Evolutionary conservation across 805 yeast species (phyloP), one percentile per base, ranked within the genome.

Genomic region (Candida nonsorbophila): DNA sequence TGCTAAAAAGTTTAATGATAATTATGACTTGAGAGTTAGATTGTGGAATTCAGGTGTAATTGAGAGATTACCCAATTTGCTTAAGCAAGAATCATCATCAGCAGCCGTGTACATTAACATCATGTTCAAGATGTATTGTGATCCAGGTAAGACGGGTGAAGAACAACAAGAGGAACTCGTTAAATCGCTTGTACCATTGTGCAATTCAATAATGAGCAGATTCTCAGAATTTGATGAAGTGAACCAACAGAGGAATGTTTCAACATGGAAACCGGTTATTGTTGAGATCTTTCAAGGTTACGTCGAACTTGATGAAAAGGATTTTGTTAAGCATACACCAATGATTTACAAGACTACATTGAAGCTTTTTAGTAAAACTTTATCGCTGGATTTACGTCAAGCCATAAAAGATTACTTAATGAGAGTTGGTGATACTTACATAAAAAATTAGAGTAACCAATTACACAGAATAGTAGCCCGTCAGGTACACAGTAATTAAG

Each of bases 41-140:
- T 63, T 92, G 23, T 88, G 94, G 79, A 84, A 86, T 47, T 84
- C 92, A 3, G 95, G 96, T 1, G 79, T 87, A 22, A 90, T 88
- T 58, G 94, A 86, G 47, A 80, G 88, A 49, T 69, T 90, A 32
- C 98, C 99, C 13, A 94, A 92, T 45, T 61, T 92, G 44, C 62
- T 88, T 44, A 84, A 84, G 45, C 98, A 94, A 56, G 98, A 94
- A 55, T 79, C 94, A 0, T 76, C 86, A 20, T 77, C 96, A 0
- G 80, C 95, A 1, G 90, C 94, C 2, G 95, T 87, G 1, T 83
- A 79, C 51, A 77, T 90, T 39, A 78, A 80, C 44, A 71, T 88
- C 25, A 67, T 84, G 66, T 84, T 90, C 67, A 71, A 82, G 45
- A 62, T 90, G 47, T 87, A 85, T 53, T 74, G 82, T 36, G 86